Conservation (phyloP, 768 basidiomycete species). For the Cystoderma amianthinum region DNA sequence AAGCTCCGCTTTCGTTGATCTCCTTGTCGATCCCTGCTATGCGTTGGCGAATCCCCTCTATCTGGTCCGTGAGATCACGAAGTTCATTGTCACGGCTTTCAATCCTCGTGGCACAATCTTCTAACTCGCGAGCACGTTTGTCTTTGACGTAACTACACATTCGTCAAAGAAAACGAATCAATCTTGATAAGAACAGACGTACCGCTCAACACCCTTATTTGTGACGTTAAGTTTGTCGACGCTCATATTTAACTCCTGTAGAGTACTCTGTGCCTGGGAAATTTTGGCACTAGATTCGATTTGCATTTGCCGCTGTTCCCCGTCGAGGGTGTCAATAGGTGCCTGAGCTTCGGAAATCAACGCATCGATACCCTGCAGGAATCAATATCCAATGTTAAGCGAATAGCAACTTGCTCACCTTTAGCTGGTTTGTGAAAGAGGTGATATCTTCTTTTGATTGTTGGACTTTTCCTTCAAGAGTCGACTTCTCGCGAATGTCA, state of each 20-base stretch:
- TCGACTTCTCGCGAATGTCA: constrained; percentile 52
- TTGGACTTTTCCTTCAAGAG: constrained; percentile 48
- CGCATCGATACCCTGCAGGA: constrained; percentile 51
- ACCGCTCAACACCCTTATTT: constrained; percentile 66
- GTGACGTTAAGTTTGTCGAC: constrained; percentile 54
- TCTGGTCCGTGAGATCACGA: constrained; percentile 23
- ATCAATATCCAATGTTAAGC: not conserved
- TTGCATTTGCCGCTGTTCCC: constrained; percentile 42
- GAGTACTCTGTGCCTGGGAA: constrained; percentile 41
- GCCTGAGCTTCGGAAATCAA: constrained; percentile 54
- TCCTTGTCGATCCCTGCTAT: constrained; percentile 68
- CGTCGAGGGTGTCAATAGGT: constrained; percentile 60
- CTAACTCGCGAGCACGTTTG: constrained; percentile 51
- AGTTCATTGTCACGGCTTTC: constrained; percentile 32
- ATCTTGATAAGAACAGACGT: constrained; percentile 6
- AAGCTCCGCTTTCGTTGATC: constrained; percentile 69
- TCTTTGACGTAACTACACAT: constrained; percentile 66
- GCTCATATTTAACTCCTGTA: constrained; percentile 61
- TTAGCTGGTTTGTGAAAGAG: constrained; percentile 34
- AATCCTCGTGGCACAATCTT: constrained; percentile 52
- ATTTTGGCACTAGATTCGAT: constrained; percentile 42
- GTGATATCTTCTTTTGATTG: constrained; percentile 52
- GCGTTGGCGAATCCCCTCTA: constrained; percentile 29
- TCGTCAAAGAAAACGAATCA: not conserved
- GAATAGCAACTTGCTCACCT: constrained; percentile 28